Conservation (phyloP, 2,329 filamentous ascomycete species). For the Alternaria triticimaculans region DNA sequence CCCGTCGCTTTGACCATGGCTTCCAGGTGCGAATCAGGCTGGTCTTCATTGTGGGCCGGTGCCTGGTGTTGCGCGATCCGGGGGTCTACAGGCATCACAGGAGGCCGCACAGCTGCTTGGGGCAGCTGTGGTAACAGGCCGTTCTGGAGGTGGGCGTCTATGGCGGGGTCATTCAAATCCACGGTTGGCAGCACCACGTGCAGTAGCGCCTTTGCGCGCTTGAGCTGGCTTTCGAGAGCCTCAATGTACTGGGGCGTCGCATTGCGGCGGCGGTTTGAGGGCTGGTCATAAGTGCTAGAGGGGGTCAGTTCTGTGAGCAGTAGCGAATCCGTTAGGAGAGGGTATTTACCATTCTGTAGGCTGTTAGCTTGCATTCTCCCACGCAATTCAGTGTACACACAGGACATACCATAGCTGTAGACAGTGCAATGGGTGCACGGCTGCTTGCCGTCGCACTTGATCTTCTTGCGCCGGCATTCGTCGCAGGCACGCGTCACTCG, state of each 20-base stretch:
- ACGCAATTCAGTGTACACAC: neutral
- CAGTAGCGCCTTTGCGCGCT: slow-evolving; percentile 81
- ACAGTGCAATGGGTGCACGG: slow-evolving; percentile 89
- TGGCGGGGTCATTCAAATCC: slow-evolving; percentile 81
- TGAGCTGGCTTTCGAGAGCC: slow-evolving; percentile 80
- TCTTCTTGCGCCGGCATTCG: slow-evolving; percentile 57
- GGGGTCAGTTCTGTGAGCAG: slow-evolving; percentile 3
- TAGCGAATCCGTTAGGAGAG: neutral
- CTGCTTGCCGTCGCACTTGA: slow-evolving; percentile 63
- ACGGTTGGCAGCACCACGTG: slow-evolving; percentile 82
- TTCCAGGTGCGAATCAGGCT: slow-evolving; percentile 72
- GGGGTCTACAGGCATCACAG: slow-evolving; percentile 28
- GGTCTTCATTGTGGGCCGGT: slow-evolving; percentile 34
- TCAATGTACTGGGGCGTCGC: slow-evolving; percentile 93
- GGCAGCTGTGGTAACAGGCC: slow-evolving; percentile 59
- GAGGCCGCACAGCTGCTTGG: slow-evolving; percentile 27
- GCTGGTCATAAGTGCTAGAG: slow-evolving; percentile 80
- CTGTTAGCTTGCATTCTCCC: slow-evolving; percentile 20
- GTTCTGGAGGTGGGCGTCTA: slow-evolving; percentile 78
- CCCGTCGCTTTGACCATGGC: slow-evolving; percentile 96
- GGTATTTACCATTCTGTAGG: slow-evolving; percentile 67
- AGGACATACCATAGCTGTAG: slow-evolving; percentile 85
- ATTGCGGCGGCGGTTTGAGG: slow-evolving; percentile 88
- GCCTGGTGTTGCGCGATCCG: slow-evolving; percentile 28
- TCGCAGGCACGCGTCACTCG: slow-evolving; percentile 54